Percentiles rank a stretch among this genome's conserved stretches.
Evolutionary conservation across 78 protist genomes (phyloP).

Genomic region (Guillardia theta): DNA sequence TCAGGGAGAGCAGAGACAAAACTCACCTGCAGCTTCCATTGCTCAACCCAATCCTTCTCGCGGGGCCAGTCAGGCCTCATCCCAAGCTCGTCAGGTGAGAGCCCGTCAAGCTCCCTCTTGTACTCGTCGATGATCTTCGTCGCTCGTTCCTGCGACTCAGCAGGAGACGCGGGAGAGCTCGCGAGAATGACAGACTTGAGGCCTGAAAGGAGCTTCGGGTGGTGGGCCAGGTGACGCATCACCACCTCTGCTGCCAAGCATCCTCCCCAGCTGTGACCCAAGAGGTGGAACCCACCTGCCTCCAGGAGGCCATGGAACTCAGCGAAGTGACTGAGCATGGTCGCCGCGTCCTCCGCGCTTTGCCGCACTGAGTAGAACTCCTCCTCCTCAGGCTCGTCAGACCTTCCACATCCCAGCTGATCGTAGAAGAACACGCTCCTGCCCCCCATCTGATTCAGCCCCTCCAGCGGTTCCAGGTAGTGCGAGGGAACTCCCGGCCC

Average conservation of each 20-base stretch:
- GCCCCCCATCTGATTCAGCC: background rate
- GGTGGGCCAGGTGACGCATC: background rate
- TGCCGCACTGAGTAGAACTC: background rate
- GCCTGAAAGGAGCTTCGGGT: background rate
- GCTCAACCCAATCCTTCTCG: background rate
- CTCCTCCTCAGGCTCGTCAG: background rate
- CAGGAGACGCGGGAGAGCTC: background rate
- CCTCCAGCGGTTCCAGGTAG: background rate
- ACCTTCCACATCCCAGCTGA: background rate
- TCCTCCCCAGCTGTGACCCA: background rate
- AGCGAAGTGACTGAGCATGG: background rate
- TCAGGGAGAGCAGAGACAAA: background rate
- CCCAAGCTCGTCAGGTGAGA: background rate
- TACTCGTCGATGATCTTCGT: background rate
- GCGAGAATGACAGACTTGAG: background rate
- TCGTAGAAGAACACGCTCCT: background rate
- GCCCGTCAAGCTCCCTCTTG: background rate
- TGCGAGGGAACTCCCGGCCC: background rate
- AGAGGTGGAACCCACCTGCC: background rate
- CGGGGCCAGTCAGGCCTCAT: background rate
- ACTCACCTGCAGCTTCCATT: background rate
- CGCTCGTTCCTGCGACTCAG: background rate
- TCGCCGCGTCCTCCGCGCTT: background rate
- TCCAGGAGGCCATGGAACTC: background rate
- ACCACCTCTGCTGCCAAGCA: background rate